These are phyloP conservation scores for Gossypium davidsonii DNA, from an alignment of 441 rosid genomes.

Conservation along the genomic window DNA sequence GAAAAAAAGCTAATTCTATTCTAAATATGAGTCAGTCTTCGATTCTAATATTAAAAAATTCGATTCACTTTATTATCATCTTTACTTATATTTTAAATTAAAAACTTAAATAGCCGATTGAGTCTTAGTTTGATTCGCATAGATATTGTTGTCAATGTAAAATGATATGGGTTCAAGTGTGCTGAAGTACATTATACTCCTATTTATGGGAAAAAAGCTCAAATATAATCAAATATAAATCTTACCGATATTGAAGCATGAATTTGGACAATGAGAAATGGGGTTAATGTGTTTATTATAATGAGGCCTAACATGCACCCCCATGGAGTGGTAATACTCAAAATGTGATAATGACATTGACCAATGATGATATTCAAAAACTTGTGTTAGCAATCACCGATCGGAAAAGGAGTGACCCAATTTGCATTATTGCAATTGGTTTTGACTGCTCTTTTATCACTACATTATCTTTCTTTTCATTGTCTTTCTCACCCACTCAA, in stretches of 20 bases:
- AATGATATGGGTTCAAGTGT: too few relatives aligned
- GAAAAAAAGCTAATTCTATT: too few relatives aligned
- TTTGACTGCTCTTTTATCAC: not conserved
- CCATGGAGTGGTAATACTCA: not conserved
- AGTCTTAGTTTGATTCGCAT: too few relatives aligned
- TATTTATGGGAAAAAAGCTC: not conserved
- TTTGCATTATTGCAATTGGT: not conserved
- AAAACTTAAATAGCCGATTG: too few relatives aligned
- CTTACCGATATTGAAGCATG: not conserved
- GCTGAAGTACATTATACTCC: too few relatives aligned
- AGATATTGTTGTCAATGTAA: too few relatives aligned
- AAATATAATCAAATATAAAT: not conserved
- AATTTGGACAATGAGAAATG: not conserved
- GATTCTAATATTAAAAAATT: too few relatives aligned
- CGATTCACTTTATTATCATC: too few relatives aligned
- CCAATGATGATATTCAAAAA: conserved; percentile 7
- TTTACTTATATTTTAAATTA: too few relatives aligned
- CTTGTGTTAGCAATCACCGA: not conserved
- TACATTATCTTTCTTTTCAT: not conserved
- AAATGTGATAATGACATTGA: not conserved
- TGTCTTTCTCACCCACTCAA: not conserved
- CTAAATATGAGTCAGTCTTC: too few relatives aligned
- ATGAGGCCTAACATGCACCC: conserved; percentile 11
- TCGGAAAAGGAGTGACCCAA: not conserved
- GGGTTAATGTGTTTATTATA: not conserved